Percentiles rank a stretch among this genome's conserved stretches.
These are phyloP conservation scores for Discostella pseudostelligera DNA, from an alignment of 108 stramenopile genomes.

Conservation along the genomic window DNA sequence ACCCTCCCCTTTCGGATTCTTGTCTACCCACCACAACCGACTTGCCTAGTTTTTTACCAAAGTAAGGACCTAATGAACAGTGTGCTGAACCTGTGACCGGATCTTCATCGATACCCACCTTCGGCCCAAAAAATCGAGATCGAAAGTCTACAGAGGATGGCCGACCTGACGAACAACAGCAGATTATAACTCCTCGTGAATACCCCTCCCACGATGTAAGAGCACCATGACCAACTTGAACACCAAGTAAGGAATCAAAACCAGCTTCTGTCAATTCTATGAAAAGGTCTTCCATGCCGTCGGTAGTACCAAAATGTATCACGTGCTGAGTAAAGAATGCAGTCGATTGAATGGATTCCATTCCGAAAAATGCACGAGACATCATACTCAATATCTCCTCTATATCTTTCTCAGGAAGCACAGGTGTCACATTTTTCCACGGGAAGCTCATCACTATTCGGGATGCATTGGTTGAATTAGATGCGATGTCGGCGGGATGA, in stretches of 20 bases:
- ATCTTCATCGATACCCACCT: constrained; percentile 95
- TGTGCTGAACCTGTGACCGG: constrained; percentile 97
- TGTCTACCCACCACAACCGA: constrained; percentile 75
- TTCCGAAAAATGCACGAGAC: constrained; percentile 47
- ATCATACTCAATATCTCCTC: constrained; percentile 60
- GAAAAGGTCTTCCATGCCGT: constrained; percentile 73
- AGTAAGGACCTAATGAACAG: constrained; percentile 91
- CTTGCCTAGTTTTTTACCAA: constrained; percentile 74
- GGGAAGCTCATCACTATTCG: constrained; percentile 53
- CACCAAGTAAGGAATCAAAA: constrained; percentile 53
- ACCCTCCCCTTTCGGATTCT: constrained; percentile 84
- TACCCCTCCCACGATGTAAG: constrained; percentile 65
- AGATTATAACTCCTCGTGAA: constrained; percentile 76
- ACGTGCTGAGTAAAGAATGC: constrained; percentile 39
- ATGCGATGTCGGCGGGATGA: constrained; percentile 4
- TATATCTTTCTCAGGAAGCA: constrained; percentile 18
- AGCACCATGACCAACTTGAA: constrained; percentile 53
- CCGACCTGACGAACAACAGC: constrained; percentile 45
- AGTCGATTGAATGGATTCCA: constrained; percentile 34
- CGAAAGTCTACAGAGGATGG: constrained; percentile 61
- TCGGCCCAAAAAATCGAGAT: constrained; percentile 94
- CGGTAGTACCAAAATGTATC: constrained; percentile 59
- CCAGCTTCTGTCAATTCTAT: constrained; percentile 68
- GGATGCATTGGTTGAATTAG: constrained; percentile 23
- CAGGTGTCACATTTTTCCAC: constrained; percentile 37